Evolutionary conservation across 257 asterid species (phyloP).

Genomic region (Nicotiana attenuata): DNA sequence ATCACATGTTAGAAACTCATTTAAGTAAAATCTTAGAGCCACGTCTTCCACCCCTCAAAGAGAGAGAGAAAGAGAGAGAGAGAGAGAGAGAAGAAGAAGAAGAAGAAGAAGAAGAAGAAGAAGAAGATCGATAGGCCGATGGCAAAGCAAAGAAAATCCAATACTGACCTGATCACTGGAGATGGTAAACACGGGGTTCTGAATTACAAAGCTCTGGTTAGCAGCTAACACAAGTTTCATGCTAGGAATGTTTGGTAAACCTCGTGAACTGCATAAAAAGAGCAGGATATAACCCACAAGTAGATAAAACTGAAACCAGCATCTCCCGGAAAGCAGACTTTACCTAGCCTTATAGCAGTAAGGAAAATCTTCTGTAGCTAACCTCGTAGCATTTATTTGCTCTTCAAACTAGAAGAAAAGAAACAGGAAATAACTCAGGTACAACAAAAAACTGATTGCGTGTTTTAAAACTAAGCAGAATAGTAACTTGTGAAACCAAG

Average conservation of each 20-base stretch:
- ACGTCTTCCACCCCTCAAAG: not conserved
- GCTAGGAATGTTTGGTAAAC: conserved; percentile 39
- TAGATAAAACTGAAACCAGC: conserved; percentile 8
- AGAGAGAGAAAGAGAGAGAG: no score
- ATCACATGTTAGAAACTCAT: not conserved
- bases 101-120: no score
- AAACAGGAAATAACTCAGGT: conserved; percentile 8
- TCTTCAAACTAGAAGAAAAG: conserved; percentile 47
- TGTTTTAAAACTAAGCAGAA: not conserved
- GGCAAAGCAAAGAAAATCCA: conserved; percentile 6
- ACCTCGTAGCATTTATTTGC: conserved; percentile 40
- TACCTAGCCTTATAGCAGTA: conserved; percentile 68
- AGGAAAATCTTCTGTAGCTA: conserved; percentile 35
- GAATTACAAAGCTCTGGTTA: conserved; percentile 64
- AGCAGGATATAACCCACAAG: conserved; percentile 16
- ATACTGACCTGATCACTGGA: conserved; percentile 44
- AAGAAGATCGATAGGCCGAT: not conserved
- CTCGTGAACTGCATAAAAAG: conserved; percentile 46
- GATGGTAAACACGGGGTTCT: conserved; percentile 46
- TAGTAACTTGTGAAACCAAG: not conserved
- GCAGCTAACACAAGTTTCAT: conserved; percentile 45
- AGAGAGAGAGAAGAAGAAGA: no score
- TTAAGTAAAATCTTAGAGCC: not conserved
- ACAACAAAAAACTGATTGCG: not conserved
- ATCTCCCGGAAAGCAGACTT: conserved; percentile 9